Percentiles rank a stretch among this genome's conserved stretches.
These are phyloP conservation scores for Pichia kudriavzevii DNA, from an alignment of 1,139 yeast species.

Conservation along the genomic window DNA sequence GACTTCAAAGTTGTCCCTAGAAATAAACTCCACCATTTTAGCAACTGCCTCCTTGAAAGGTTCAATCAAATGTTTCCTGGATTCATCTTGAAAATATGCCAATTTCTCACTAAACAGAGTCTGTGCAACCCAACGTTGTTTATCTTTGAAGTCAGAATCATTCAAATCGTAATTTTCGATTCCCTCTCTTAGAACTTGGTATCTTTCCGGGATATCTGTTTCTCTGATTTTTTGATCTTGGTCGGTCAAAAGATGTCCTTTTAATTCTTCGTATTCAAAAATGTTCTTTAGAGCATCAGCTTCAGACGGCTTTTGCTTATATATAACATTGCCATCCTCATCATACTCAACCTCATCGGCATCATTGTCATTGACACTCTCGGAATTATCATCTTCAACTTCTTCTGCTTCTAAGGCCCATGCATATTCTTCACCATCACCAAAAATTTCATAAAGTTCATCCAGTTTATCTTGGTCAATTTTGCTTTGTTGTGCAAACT, in stretches of 20 bases:
- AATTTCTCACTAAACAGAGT: constrained; percentile 47
- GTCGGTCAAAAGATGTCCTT: constrained; percentile 85
- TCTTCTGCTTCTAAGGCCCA: constrained; percentile 96
- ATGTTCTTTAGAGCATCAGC: constrained; percentile 64
- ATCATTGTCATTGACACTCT: constrained; percentile 26
- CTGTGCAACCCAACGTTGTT: constrained; percentile 72
- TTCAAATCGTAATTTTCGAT: constrained; percentile 60
- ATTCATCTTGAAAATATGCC: constrained; percentile 30
- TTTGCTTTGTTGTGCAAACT: constrained; percentile 25
- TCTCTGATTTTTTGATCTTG: constrained; percentile 84
- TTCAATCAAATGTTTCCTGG: constrained; percentile 33
- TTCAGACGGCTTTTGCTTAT: constrained; percentile 35
- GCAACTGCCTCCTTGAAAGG: constrained; percentile 67
- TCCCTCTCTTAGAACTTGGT: constrained; percentile 62
- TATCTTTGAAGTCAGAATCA: constrained; percentile 60
- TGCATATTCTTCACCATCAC: constrained; percentile 94
- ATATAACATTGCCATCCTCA: constrained; percentile 42
- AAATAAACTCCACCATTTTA: constrained; percentile 69
- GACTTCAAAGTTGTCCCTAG: constrained; percentile 77
- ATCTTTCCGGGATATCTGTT: constrained; percentile 89
- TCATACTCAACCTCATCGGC: constrained; percentile 33
- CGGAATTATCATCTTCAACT: constrained; percentile 40
- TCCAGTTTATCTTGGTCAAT: constrained; percentile 90
- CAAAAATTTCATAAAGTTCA: constrained; percentile 90
- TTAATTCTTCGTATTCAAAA: constrained; percentile 88